phyloP scores from a whole-genome alignment of 1,284 basidiomycete genomes.

The Ceratobasidium sp. region DNA sequence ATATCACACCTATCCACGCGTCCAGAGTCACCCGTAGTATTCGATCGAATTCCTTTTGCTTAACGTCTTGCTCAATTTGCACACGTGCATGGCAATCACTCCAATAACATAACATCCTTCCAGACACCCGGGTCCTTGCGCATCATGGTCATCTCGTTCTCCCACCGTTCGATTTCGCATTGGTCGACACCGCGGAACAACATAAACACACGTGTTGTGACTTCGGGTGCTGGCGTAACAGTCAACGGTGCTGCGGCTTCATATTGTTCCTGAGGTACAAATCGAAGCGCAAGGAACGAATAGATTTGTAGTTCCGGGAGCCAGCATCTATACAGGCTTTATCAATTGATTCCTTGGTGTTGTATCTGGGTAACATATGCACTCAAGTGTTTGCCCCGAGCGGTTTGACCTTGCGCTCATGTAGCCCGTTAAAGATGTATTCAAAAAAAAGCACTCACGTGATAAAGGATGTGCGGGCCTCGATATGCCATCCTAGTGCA shows the following conservation, averaged over 20 bases:
- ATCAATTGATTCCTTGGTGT: too few species aligned
- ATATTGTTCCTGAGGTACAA: slow-evolving; percentile 55
- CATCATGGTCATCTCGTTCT: slow-evolving; percentile 40
- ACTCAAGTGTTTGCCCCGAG: too few species aligned
- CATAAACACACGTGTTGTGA: slow-evolving; percentile 57
- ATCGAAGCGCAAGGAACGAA: slow-evolving; percentile 54
- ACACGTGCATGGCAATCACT: too few species aligned
- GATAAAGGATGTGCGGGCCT: slow-evolving; percentile 56
- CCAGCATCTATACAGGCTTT: slow-evolving; percentile 53
- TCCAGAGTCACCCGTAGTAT: too few species aligned
- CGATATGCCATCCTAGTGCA: slow-evolving; percentile 51
- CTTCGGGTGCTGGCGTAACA: slow-evolving; percentile 53
- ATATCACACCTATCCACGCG: too few species aligned
- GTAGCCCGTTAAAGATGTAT: not conserved
- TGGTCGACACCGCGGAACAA: slow-evolving; percentile 52
- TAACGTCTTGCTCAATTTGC: too few species aligned
- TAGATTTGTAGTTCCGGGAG: slow-evolving; percentile 53
- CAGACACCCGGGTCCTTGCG: slow-evolving; percentile 41
- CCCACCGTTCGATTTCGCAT: slow-evolving; percentile 44
- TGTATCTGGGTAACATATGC: too few species aligned
- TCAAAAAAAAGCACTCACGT: slow-evolving; percentile 46
- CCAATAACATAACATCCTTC: slow-evolving; percentile 44
- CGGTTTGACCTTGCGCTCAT: too few species aligned
- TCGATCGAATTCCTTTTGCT: too few species aligned
- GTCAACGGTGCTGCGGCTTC: slow-evolving; percentile 51